A percentile compares a stretch with the other conserved stretches of the same genome.
These are phyloP conservation scores for Fusarium neocosmosporiellum DNA, from an alignment of 2,329 filamentous ascomycete genomes.

Conservation along the genomic window DNA sequence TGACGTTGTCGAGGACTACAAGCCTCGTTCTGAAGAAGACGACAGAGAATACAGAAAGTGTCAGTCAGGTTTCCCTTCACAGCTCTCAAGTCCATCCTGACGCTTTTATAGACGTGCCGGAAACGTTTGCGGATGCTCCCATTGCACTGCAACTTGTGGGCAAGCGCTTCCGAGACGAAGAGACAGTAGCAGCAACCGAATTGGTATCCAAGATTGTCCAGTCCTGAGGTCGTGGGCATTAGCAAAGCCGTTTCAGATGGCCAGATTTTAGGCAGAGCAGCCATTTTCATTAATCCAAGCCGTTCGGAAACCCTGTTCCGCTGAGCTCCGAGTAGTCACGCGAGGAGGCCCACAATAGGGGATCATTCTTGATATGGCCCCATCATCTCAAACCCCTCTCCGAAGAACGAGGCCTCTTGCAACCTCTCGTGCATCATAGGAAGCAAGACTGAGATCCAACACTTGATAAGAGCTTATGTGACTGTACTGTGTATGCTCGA, in stretches of 20 bases:
- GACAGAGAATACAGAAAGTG: background rate
- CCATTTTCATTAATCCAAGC: background rate
- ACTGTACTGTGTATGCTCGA: background rate
- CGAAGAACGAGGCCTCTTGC: background rate
- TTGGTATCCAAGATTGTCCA: slow-evolving; percentile 17
- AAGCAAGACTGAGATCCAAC: background rate
- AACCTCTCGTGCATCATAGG: background rate
- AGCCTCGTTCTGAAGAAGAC: background rate
- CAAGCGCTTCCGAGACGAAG: slow-evolving; percentile 37
- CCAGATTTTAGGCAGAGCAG: background rate
- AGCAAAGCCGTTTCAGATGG: background rate
- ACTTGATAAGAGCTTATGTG: background rate
- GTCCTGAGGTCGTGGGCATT: background rate
- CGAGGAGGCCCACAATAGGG: background rate
- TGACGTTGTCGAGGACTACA: slow-evolving; percentile 10
- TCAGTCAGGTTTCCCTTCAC: background rate
- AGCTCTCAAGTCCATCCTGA: background rate
- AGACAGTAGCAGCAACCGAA: slow-evolving; percentile 26
- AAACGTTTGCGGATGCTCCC: slow-evolving; percentile 24
- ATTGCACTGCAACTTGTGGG: slow-evolving; percentile 39
- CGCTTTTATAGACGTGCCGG: background rate
- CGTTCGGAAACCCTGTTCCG: background rate
- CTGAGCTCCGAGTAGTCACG: background rate
- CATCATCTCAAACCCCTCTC: too few relatives aligned
- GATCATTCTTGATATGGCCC: too few relatives aligned